These are phyloP conservation scores for Xylaria sp. DNA, from an alignment of 2,329 filamentous ascomycete genomes.

Conservation along the genomic window DNA sequence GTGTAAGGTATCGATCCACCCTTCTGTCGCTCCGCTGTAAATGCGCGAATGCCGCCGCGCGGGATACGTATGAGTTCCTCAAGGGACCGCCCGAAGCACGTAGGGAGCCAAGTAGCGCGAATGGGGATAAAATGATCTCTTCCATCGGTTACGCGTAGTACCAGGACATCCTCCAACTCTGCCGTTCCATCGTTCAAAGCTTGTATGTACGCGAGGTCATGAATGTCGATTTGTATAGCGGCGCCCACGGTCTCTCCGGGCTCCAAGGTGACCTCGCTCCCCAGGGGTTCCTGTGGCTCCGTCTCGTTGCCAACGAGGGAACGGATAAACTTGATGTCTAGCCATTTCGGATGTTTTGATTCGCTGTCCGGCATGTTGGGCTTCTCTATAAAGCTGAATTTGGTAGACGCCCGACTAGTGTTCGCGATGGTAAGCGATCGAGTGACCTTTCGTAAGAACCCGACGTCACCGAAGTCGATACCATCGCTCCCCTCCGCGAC, in stretches of 20 bases:
- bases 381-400: conserved; percentile 77
- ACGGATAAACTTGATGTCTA: conserved; percentile 29
- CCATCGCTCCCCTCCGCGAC: conserved; percentile 53
- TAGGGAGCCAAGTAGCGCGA: conserved; percentile 76
- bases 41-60: conserved; percentile 70
- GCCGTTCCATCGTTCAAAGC: conserved; percentile 70
- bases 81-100: conserved; percentile 82
- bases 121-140: conserved; percentile 91
- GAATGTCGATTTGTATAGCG: conserved; percentile 68
- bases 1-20: conserved; percentile 56
- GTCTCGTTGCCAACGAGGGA: conserved; percentile 14
- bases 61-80: conserved; percentile 86
- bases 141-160: conserved; percentile 80
- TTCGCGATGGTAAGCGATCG: conserved; percentile 85
- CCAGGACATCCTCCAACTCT: conserved; percentile 80
- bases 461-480: conserved; percentile 78
- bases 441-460: conserved; percentile 67
- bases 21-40: conserved; percentile 40
- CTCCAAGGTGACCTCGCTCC: conserved; percentile 66
- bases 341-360: conserved; percentile 29
- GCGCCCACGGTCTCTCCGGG: conserved; percentile 82
- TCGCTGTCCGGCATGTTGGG: conserved; percentile 54
- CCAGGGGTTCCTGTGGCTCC: conserved; percentile 37
- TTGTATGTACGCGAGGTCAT: conserved; percentile 64
- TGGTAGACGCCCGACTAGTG: conserved; percentile 80